These are phyloP conservation scores for Petunia axillaris DNA, from an alignment of 257 asterid genomes.

Conservation along the genomic window DNA sequence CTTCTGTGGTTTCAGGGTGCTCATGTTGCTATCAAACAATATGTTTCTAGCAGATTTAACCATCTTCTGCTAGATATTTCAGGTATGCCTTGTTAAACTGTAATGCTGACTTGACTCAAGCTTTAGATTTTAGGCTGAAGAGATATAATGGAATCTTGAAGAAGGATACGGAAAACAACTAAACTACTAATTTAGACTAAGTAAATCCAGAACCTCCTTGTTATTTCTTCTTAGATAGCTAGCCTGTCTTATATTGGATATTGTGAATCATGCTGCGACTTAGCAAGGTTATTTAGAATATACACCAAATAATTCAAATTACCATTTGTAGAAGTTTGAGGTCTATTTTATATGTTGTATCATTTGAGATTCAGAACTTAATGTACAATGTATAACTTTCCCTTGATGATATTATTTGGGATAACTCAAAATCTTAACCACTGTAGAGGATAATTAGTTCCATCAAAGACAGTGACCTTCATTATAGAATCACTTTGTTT, in stretches of 20 bases:
- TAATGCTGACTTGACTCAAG: background rate
- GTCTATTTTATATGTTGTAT: conserved; percentile 15
- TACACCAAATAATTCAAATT: background rate
- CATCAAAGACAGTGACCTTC: background rate
- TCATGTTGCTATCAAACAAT: conserved; percentile 66
- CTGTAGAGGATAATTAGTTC: background rate
- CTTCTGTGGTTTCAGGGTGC: conserved; percentile 62
- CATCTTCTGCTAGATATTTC: conserved; percentile 65
- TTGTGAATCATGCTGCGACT: background rate
- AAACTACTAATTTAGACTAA: background rate
- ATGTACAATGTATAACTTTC: background rate
- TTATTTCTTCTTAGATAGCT: conserved; percentile 16
- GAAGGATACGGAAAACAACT: background rate
- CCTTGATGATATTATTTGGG: background rate
- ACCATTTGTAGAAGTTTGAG: conserved; percentile 10
- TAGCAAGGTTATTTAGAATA: conserved; percentile 5
- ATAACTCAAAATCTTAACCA: background rate
- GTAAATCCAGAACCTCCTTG: conserved; percentile 10
- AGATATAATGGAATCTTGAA: background rate
- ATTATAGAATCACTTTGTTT: background rate
- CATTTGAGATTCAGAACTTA: background rate
- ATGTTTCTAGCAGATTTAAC: conserved; percentile 59
- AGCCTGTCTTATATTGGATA: background rate
- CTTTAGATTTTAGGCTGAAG: background rate
- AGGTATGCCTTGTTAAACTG: conserved; percentile 56